Evolutionary conservation across 2,329 filamentous ascomycete species (phyloP).

Genomic region (Chaetomium globosum): DNA sequence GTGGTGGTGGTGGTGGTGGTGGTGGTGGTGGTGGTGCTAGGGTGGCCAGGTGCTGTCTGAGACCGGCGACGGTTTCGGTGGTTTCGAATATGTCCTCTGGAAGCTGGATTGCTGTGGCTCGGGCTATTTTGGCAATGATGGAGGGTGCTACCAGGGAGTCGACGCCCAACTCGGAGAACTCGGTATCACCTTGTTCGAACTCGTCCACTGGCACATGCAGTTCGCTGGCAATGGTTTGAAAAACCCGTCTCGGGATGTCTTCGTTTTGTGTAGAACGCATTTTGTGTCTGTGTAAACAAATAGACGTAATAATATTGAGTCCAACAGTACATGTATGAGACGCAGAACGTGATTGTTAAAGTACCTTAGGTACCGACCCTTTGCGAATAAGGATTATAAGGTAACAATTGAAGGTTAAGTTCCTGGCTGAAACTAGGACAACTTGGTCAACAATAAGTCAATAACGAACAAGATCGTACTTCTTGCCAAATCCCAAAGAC

Average conservation of each 20-base stretch:
- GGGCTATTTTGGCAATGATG: constrained; percentile 1
- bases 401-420: no score
- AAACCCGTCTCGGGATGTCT: neutral
- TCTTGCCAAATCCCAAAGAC: no score
- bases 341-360: no score
- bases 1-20: neutral
- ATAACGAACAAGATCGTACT: neutral
- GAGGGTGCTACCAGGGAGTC: neutral
- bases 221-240: neutral
- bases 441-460: neutral
- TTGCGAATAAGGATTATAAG: no score
- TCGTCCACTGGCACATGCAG: neutral
- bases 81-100: constrained; percentile 1
- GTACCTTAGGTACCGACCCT: no score
- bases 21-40: neutral
- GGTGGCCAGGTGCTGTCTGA: neutral
- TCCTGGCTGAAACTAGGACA: no score
- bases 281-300: neutral
- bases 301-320: neutral
- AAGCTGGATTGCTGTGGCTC: neutral
- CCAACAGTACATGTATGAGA: no score
- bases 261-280: neutral
- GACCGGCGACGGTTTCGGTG: neutral
- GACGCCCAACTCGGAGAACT: constrained; percentile 6
- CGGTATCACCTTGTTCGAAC: neutral